phyloP scores from a whole-genome alignment of 331 rosid species.

The Quercus lobata region DNA sequence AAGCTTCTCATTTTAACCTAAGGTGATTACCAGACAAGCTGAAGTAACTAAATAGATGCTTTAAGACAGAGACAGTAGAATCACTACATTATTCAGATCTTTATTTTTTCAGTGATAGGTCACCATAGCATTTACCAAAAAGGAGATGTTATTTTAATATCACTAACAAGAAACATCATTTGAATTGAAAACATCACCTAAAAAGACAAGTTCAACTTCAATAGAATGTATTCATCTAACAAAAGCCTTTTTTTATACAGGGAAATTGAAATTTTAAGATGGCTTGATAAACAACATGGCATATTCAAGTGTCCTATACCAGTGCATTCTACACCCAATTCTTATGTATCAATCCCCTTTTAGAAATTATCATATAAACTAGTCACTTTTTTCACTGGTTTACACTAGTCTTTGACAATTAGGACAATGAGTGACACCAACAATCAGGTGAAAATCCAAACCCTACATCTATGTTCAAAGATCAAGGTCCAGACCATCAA shows the following conservation, averaged over 20 bases:
- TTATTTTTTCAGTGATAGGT: no score
- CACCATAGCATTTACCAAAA: no score
- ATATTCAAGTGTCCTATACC: background rate
- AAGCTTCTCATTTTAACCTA: background rate
- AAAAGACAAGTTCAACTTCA: background rate
- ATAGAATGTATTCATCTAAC: background rate
- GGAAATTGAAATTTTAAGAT: background rate
- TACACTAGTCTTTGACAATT: background rate
- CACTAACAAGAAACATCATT: no score
- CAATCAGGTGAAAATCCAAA: constrained; percentile 11
- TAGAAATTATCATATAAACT: background rate
- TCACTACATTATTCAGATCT: no score
- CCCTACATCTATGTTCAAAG: background rate
- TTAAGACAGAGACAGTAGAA: background rate
- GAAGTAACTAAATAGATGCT: background rate
- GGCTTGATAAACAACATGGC: background rate
- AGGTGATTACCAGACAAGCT: background rate
- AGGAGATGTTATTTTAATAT: no score
- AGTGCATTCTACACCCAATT: background rate
- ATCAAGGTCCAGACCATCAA: background rate
- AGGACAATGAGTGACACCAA: background rate
- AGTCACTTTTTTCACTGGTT: background rate
- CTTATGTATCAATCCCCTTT: background rate
- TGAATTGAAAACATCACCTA: background rate
- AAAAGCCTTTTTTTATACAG: background rate